Evolutionary conservation across 2,329 filamentous ascomycete genomes (phyloP), one percentile per base, ranked within the genome.

Genomic region (Rhynchosporium agropyri): DNA sequence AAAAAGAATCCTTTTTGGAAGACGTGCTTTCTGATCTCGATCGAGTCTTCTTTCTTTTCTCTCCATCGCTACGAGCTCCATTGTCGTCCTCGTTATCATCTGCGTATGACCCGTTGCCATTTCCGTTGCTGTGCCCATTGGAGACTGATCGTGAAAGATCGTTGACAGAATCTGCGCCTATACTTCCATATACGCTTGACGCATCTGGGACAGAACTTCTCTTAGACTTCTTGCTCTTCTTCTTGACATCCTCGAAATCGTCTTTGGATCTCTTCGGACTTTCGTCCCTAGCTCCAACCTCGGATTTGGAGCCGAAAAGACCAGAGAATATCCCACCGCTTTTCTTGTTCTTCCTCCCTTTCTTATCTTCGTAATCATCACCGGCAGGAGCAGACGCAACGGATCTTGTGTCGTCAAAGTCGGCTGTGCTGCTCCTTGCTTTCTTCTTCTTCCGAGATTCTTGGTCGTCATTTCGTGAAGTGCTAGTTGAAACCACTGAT

Each of bases 1-100:
- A 87, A 87, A 88, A 88, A 88, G 84, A 84, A 78, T 81, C 76
- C 75, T 78, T 77, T 58, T 72, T 71, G 20, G 68, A 69, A 63
- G 70, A 68, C 45, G 63, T 60, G 61, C 67, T 70, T 57, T 61
- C 67, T 55, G 65, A 70, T 63, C 66, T 68, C n/a, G 69, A 70
- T 54, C 66, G 63, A 48, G 65, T 69, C 58, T 72, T 71, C 63
- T 70, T 70, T 60, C 69, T 72, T 57, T 65, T 71, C 48, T 72
- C 70, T 36, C 62, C 66, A 61, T 72, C 68, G 49, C 69, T 70
- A 58, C 64, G 56, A 29, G 48, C 50, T 8, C 62, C 66, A 42
- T 65, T 60, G 28, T 69, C 68, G 12, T 63, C 46, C 59, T 71
- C 65, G 43, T 70, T 66, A 51, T 72, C 68, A 49, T 67, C 61